Conservation (phyloP, 2,329 filamentous ascomycete genomes). For the Exophiala viscosa region DNA sequence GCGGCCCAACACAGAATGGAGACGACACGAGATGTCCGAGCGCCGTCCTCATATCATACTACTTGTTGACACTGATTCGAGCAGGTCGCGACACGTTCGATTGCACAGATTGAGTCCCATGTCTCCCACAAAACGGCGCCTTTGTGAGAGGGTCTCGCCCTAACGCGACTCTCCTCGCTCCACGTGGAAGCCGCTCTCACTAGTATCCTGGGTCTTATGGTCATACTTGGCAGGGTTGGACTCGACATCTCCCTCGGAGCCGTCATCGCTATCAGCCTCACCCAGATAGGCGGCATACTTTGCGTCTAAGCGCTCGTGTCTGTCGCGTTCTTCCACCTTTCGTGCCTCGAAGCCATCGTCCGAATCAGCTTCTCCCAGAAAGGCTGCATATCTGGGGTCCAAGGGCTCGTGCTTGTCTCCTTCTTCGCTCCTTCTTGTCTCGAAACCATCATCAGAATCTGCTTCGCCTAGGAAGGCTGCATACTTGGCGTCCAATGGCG, state of each 20-base stretch:
- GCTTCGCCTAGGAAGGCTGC: constrained; percentile 20
- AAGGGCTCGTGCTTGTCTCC: constrained; percentile 5
- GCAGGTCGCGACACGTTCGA: neutral
- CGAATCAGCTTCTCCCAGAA: constrained; percentile 20
- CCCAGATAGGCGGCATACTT: constrained; percentile 18
- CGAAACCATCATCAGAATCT: constrained; percentile 13
- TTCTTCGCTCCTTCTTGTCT: constrained; percentile 3
- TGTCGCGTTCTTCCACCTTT: constrained; percentile 16
- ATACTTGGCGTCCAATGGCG: constrained; percentile 18
- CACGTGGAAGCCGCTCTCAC: constrained; percentile 20
- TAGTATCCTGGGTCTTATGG: constrained; percentile 24
- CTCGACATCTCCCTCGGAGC: constrained; percentile 23
- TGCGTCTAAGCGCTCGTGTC: constrained; percentile 13
- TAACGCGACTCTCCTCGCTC: constrained; percentile 18
- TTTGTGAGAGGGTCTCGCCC: neutral
- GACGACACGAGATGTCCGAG: too few relatives aligned
- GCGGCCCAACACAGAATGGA: neutral
- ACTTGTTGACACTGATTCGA: too few relatives aligned
- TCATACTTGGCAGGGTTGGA: constrained; percentile 20
- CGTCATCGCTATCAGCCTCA: constrained; percentile 24
- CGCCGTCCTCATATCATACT: too few relatives aligned
- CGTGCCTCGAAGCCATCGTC: constrained; percentile 21
- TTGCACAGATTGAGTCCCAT: too few relatives aligned
- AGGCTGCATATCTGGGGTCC: constrained; percentile 9
- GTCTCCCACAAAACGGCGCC: too few relatives aligned